Conservation (phyloP, 768 basidiomycete species). For the Macrocybe gigantea region DNA sequence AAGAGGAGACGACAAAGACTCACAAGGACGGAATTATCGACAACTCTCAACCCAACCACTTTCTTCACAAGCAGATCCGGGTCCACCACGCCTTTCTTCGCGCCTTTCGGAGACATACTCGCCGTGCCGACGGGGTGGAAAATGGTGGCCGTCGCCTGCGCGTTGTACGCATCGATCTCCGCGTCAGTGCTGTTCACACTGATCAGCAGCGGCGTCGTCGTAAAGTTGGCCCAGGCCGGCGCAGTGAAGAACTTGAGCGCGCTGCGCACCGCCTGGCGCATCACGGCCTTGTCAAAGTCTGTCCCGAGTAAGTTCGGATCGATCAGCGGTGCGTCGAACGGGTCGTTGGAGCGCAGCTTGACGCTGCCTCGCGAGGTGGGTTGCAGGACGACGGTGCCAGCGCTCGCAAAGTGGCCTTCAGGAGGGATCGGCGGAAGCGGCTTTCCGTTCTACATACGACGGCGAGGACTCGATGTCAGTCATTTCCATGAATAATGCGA, state of each 20-base stretch:
- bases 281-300: slow-evolving; percentile 3
- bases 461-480: neutral
- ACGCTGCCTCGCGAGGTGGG: neutral
- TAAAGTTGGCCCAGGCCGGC: slow-evolving; percentile 1
- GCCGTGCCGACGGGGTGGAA: slow-evolving; percentile 1
- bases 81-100: neutral
- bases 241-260: slow-evolving; percentile 4
- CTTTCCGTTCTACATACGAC: slow-evolving; percentile 4
- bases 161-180: slow-evolving; percentile 2
- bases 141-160: slow-evolving; percentile 1
- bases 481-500: neutral
- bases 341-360: too few species aligned
- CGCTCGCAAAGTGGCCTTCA: neutral
- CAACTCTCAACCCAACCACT: too few species aligned
- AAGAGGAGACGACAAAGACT: neutral
- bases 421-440: neutral
- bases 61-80: too few species aligned
- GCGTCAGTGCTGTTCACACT: slow-evolving; percentile 5
- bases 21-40: too few species aligned
- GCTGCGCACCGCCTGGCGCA: slow-evolving; percentile 5
- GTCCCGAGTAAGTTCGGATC: slow-evolving; percentile 3
- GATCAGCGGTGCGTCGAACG: slow-evolving; percentile 4
- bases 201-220: neutral
- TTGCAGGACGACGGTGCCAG: neutral
- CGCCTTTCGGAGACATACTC: neutral